phyloP scores from a whole-genome alignment of 306 rosid genomes.

The Prinsepia uniflora region DNA sequence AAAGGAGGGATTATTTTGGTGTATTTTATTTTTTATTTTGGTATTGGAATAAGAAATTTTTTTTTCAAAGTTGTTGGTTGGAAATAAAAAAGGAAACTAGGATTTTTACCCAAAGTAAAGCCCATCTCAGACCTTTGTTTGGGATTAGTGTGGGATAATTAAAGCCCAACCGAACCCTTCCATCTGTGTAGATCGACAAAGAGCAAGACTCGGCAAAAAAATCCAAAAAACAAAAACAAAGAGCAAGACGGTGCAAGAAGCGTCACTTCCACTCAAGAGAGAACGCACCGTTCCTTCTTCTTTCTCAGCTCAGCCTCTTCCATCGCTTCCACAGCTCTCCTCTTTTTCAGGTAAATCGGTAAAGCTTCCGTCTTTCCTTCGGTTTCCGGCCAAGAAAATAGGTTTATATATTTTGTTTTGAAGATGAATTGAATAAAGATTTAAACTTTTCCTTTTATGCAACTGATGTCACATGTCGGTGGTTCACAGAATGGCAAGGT shows the following conservation, averaged over 20 bases:
- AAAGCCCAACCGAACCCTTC: no score
- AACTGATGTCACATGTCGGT: background rate
- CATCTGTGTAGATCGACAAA: background rate
- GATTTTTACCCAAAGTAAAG: no score
- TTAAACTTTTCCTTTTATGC: background rate
- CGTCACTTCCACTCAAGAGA: background rate
- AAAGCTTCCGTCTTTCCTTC: background rate
- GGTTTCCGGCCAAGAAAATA: background rate
- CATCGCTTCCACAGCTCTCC: background rate
- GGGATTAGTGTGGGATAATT: no score
- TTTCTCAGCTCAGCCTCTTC: background rate
- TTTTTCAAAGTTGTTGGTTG: no score
- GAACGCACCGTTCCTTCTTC: background rate
- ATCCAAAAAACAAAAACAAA: no score
- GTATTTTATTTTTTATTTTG: no score
- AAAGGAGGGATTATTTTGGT: no score
- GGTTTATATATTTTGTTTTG: background rate
- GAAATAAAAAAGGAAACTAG: no score
- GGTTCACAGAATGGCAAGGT: conserved; percentile 32
- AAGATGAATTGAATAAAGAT: no score
- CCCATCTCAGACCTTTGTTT: no score
- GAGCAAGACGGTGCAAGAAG: background rate
- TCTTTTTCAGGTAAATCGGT: background rate
- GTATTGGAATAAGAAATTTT: no score
- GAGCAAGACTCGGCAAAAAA: no score